Evolutionary conservation across 805 yeast species (phyloP).

Genomic region (Candida dajiaensis): DNA sequence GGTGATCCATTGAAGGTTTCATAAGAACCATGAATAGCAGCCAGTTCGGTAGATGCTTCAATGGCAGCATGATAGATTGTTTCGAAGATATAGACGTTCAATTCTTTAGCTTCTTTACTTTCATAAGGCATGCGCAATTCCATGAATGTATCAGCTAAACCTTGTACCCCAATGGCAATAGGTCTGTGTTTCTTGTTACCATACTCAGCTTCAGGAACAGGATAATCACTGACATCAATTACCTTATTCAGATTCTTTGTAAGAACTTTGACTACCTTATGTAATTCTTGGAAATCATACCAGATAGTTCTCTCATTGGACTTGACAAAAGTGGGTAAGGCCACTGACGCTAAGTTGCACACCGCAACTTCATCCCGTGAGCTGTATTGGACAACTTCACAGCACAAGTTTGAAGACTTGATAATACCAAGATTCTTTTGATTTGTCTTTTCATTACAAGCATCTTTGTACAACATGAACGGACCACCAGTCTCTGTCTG

Average conservation of each 20-base stretch:
- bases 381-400: slow-evolving; percentile 91
- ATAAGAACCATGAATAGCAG: slow-evolving; percentile 64
- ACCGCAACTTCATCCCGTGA: slow-evolving; percentile 90
- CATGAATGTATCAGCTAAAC: slow-evolving; percentile 85
- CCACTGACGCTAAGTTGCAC: slow-evolving; percentile 89
- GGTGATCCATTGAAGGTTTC: slow-evolving; percentile 82
- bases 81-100: slow-evolving; percentile 84
- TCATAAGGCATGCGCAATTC: slow-evolving; percentile 78
- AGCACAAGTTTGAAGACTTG: slow-evolving; percentile 90
- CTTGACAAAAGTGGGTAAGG: slow-evolving; percentile 73
- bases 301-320: slow-evolving; percentile 32
- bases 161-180: slow-evolving; percentile 92
- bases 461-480: slow-evolving; percentile 89
- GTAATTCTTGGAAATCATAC: slow-evolving; percentile 72
- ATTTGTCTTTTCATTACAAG: slow-evolving; percentile 82
- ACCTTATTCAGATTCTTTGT: slow-evolving; percentile 72
- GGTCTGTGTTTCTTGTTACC: slow-evolving; percentile 86
- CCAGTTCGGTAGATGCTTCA: slow-evolving; percentile 80
- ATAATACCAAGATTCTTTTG: slow-evolving; percentile 91
- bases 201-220: slow-evolving; percentile 62
- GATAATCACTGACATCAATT: slow-evolving; percentile 80
- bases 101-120: slow-evolving; percentile 60
- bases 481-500: slow-evolving; percentile 98
- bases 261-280: slow-evolving; percentile 68
- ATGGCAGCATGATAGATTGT: slow-evolving; percentile 92